A percentile compares a stretch with the other conserved stretches of the same genome.
Conservation (phyloP, 2,329 filamentous ascomycete genomes). For the Diaporthe vexans region DNA sequence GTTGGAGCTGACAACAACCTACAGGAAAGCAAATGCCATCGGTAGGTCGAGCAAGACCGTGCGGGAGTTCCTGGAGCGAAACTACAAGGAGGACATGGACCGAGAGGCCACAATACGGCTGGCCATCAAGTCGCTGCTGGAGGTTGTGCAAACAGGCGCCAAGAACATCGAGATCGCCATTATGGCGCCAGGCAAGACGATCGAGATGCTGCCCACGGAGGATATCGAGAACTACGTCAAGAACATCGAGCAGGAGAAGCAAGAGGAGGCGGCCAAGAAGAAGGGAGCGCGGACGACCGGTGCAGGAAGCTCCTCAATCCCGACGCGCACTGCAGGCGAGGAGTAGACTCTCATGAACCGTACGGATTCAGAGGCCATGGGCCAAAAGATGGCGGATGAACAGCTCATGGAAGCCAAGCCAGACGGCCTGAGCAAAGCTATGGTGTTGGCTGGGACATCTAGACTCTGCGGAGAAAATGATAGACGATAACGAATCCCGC, state of each 20-base stretch:
- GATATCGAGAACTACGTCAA: constrained; percentile 98
- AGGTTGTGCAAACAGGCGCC: constrained; percentile 97
- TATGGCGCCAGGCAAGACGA: constrained; percentile 91
- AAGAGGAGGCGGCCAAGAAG: constrained; percentile 98
- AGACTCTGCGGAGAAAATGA: constrained; percentile 33
- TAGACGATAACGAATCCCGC: constrained; percentile 31
- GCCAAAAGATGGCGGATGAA: neutral
- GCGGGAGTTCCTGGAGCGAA: constrained; percentile 97
- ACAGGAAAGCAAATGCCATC: constrained; percentile 98
- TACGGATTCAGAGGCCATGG: neutral
- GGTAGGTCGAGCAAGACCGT: constrained; percentile 99
- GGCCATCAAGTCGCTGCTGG: constrained; percentile 96
- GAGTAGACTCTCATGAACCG: constrained; percentile 19
- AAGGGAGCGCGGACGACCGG: constrained; percentile 85
- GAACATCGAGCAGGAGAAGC: constrained; percentile 99
- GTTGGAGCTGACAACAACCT: constrained; percentile 32
- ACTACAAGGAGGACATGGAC: constrained; percentile 99
- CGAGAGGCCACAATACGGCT: constrained; percentile 95
- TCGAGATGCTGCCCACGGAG: constrained; percentile 95
- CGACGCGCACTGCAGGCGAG: constrained; percentile 71
- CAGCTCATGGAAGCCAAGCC: neutral
- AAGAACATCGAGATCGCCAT: constrained; percentile 99
- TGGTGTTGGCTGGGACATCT: neutral
- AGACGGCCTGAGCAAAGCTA: neutral
- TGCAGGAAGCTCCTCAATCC: constrained; percentile 78